phyloP scores from a whole-genome alignment of 169 alveolate genomes.

The Eimeria tenella region DNA sequence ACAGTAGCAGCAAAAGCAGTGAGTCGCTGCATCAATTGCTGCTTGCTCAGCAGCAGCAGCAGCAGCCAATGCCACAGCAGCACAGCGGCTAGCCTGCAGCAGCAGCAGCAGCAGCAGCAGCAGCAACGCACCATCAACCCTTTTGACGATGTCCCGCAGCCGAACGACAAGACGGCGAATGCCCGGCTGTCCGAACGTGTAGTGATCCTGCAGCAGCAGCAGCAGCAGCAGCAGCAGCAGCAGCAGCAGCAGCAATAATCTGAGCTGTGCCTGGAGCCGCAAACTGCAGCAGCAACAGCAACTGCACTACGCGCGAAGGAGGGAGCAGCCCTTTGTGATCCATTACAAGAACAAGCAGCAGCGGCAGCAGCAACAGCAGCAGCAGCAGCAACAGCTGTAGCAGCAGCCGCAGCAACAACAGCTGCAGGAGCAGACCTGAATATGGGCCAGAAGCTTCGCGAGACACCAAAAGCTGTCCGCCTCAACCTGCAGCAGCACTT shows the following conservation, averaged over 20 bases:
- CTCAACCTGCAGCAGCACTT: conserved; percentile 90
- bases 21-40: neutral
- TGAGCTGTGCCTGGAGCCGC: neutral
- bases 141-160: conserved; percentile 93
- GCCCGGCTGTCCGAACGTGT: conserved; percentile 96
- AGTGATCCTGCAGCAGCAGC: conserved; percentile 94
- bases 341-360: conserved; percentile 81
- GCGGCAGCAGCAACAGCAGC: conserved; percentile 87
- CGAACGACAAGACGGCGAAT: conserved; percentile 91
- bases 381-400: conserved; percentile 15
- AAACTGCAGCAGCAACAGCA: neutral
- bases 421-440: conserved; percentile 84
- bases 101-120: conserved; percentile 67
- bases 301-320: too few relatives aligned
- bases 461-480: conserved; percentile 94
- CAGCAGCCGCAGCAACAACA: conserved; percentile 18
- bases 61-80: neutral
- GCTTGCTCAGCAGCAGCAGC: conserved; percentile 18
- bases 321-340: too few relatives aligned
- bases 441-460: conserved; percentile 92
- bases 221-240: conserved; percentile 87
- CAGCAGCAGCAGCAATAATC: neutral
- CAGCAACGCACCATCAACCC: conserved; percentile 89
- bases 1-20: too few relatives aligned
- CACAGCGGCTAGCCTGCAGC: conserved; percentile 65